Base-by-base conservation (phyloP, 192 early-diverging fungal genomes). In the Phlyctochytrium planicorne region DNA sequence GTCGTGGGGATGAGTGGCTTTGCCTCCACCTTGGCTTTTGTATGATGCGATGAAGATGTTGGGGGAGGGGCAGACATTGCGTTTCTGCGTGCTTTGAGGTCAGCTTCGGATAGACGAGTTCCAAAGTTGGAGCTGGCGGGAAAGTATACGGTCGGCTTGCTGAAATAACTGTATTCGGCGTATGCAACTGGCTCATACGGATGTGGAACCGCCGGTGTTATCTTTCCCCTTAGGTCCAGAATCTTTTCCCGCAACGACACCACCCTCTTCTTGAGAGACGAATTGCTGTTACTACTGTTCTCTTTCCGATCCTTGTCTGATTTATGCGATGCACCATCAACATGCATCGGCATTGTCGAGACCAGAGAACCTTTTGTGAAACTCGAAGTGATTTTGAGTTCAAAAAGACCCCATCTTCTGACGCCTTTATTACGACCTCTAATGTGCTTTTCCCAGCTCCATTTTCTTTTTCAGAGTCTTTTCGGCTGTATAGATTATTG, bases 401-500 rank as follows among this genome's bases (percentile, higher is more conserved):
- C 40, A 47, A 6, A 47, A 6, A 20, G 40, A 20, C 40, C 40
- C 40, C 40, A 47, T 47, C 40, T 47, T 14, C 20, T 47, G 40
- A 20, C 20, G 6, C 20, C 20, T 47, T 47, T 47, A 14, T 47
- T 6, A 47, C 6, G 20, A 47, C 10, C 20, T 6, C 20, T 47
- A 47, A 14, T 47, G 6, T 47, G 40, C 66, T 71, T 96, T 98
- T 20, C 94, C 94, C 0, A 94, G 68, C 65, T 94, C 91, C 52
- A 88, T 73, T 75, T 96, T 96, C 50, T 79, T 79, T 66, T 87
- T 89, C 12, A 95, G 59, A 2, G 82, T 80, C 65, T 85, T 90
- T 66, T 92, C 91, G 2, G 94, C 89, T n/a, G 86, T 88, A 78
- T 91, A 98, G n/a, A 95, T 82, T 27, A 91, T 78, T 52, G 84